Evolutionary conservation across 208 protist species (phyloP), one percentile per base, ranked within the genome.

Genomic region (Tritrichomonas musculus): DNA sequence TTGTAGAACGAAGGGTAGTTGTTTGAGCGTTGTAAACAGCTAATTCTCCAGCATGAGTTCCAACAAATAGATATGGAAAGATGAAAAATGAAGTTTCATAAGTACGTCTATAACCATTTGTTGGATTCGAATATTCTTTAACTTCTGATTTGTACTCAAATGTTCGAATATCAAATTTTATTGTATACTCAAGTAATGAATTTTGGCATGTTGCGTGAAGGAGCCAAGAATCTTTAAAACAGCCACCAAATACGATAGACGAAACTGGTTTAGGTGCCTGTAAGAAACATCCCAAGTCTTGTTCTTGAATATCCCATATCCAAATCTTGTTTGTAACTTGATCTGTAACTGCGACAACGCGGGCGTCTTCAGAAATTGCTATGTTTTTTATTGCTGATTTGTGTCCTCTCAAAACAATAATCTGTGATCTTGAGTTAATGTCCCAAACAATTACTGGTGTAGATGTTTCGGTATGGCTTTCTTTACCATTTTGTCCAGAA

Each of bases 281-380:
- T 14, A 88, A n/a, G 47, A 88, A 57, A 20, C 20, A 53, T 33
- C n/a, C 77, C 41, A 88, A 88, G 30, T 88, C 77, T 57, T 57
- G 41, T 30, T 88, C 77, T 57, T 57, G 77, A 44, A 49, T 53
- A 88, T 88, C 77, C 77, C 77, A 88, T 53, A 88, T 88, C 77
- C 77, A 88, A 57, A 88, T 88, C 9, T 88, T 88, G 33, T 17
- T 88, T 25, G 77, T 53, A 17, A 30, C 20, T 33, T 88, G n/a
- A 39, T 44, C 47, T 53, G 77, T 47, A 57, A 88, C 47, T 8
- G 77, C 77, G 3, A 88, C 44, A 3, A 88, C 9, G 30, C 77
- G 77, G 9, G 20, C 25, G 17, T 88, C 77, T 39, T 88, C 77
- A 36, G 77, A 88, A 50, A 88, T 57, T 1, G 41, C 13, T n/a